phyloP scores from a whole-genome alignment of 192 early-diverging fungal genomes.

The Diversispora eburnea region DNA sequence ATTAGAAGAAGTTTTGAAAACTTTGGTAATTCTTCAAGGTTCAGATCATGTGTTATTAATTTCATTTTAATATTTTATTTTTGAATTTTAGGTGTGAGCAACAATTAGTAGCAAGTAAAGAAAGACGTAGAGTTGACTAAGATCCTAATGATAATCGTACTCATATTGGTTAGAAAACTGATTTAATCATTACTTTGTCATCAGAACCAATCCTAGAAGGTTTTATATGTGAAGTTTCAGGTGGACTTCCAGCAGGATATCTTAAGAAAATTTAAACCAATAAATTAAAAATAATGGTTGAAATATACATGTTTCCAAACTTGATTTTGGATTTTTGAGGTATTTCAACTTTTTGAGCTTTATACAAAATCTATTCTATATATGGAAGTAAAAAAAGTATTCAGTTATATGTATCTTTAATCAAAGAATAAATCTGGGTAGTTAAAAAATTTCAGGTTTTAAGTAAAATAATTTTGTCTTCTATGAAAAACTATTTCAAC shows the following conservation, averaged over 20 bases:
- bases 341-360: too few species aligned
- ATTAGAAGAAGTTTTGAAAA: slow-evolving; percentile 24
- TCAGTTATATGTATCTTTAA: too few species aligned
- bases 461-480: too few species aligned
- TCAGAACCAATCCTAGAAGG: slow-evolving; percentile 21
- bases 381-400: too few species aligned
- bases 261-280: slow-evolving; percentile 13
- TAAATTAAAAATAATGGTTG: slow-evolving; percentile 27
- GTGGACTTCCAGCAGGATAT: slow-evolving; percentile 22
- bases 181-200: slow-evolving; percentile 25
- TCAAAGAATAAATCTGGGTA: too few species aligned
- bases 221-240: slow-evolving; percentile 28
- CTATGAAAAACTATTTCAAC: too few species aligned
- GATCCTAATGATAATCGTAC: slow-evolving; percentile 10
- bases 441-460: too few species aligned
- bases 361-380: too few species aligned
- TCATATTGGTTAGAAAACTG: background rate
- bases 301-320: too few species aligned
- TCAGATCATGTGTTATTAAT: background rate
- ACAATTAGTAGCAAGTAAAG: slow-evolving; percentile 1
- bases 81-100: slow-evolving; percentile 8
- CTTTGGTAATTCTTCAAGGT: slow-evolving; percentile 18
- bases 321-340: too few species aligned
- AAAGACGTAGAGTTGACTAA: slow-evolving; percentile 21
- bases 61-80: slow-evolving; percentile 2